Conservation (phyloP, 2,329 filamentous ascomycete genomes). For the Penicillium janthinellum region DNA sequence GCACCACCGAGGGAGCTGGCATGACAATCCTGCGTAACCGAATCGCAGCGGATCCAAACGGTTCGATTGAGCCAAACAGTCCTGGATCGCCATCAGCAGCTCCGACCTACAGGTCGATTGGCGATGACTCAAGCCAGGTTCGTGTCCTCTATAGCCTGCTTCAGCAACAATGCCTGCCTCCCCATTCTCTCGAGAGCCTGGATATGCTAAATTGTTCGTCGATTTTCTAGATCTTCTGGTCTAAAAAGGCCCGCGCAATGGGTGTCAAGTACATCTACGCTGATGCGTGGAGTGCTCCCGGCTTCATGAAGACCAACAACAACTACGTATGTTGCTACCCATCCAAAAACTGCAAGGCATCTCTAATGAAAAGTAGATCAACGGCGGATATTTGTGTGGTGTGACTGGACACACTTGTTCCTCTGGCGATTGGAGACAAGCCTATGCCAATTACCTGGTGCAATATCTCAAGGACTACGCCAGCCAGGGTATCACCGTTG, state of each 20-base stretch:
- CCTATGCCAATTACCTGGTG: conserved; percentile 53
- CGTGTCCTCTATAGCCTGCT: background rate
- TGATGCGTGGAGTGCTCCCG: conserved; percentile 55
- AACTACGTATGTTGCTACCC: conserved; percentile 18
- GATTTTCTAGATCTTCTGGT: conserved; percentile 51
- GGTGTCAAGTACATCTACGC: conserved; percentile 51
- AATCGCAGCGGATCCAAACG: conserved; percentile 32
- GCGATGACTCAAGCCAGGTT: conserved; percentile 1
- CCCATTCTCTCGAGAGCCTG: too few species aligned
- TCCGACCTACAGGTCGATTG: conserved; percentile 40
- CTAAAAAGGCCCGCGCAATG: conserved; percentile 50
- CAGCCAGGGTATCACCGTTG: conserved; percentile 43
- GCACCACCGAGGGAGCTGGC: conserved; percentile 49
- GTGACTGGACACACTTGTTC: conserved; percentile 44
- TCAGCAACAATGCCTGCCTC: too few species aligned
- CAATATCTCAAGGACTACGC: conserved; percentile 50
- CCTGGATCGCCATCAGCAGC: conserved; percentile 46
- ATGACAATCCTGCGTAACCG: conserved; percentile 56
- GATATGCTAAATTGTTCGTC: conserved; percentile 43
- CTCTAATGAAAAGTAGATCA: conserved; percentile 32
- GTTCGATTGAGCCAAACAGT: conserved; percentile 48
- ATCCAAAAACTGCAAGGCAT: background rate
- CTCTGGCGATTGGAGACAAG: conserved; percentile 51
- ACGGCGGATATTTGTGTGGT: conserved; percentile 52
- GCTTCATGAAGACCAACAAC: conserved; percentile 55